Evolutionary conservation across 208 protist species (phyloP).

Genomic region (Jaenimonas drosophilae): DNA sequence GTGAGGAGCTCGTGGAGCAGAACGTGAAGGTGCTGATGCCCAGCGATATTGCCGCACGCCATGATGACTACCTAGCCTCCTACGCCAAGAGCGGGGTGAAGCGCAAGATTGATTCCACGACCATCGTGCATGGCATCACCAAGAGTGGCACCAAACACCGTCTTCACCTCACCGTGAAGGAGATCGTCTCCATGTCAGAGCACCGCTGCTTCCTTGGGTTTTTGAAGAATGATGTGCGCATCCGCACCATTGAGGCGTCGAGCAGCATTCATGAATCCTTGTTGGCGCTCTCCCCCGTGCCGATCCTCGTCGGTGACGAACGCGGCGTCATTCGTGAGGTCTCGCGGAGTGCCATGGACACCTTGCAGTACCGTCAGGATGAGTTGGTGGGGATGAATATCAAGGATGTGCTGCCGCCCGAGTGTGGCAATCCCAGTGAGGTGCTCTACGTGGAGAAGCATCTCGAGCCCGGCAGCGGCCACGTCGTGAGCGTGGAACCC

Average conservation of each 20-base stretch:
- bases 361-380: background rate
- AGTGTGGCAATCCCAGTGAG: background rate
- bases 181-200: conserved; percentile 3
- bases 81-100: conserved; percentile 8
- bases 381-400: no score
- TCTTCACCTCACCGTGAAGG: conserved; percentile 1
- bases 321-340: background rate
- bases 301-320: background rate
- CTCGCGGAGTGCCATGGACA: background rate
- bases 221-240: background rate
- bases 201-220: background rate
- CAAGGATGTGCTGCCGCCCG: background rate
- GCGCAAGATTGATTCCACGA: background rate
- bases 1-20: conserved; percentile 7
- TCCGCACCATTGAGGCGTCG: background rate
- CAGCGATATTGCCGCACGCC: conserved; percentile 1
- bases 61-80: conserved; percentile 9
- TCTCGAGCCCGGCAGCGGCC: no score
- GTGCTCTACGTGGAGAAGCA: no score
- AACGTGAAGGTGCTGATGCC: conserved; percentile 17
- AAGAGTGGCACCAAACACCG: conserved; percentile 2
- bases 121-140: conserved; percentile 1
- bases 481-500: background rate
- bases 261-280: background rate
- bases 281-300: background rate